Conservation (phyloP, 129 eudicot species). For the Saussurea involucrata region DNA sequence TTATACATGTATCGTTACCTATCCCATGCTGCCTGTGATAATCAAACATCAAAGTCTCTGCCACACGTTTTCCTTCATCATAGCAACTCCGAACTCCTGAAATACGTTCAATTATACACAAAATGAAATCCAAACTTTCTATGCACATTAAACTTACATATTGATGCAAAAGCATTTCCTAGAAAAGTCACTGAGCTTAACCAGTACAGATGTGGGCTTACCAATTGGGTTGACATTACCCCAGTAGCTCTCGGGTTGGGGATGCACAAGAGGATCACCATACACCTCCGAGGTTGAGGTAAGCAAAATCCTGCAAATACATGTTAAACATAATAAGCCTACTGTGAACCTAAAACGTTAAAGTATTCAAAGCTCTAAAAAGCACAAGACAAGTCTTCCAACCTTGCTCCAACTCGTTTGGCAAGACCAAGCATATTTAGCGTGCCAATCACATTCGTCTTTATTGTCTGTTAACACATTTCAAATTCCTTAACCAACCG, state of each 20-base stretch:
- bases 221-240: conserved; percentile 97
- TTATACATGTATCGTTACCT: conserved; percentile 28
- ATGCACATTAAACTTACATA: background rate
- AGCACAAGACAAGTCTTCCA: conserved; percentile 1
- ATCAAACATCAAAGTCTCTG: conserved; percentile 85
- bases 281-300: conserved; percentile 96
- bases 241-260: conserved; percentile 88
- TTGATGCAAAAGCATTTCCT: background rate
- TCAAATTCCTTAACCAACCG: background rate
- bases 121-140: background rate
- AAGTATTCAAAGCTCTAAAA: background rate
- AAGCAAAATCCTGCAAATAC: conserved; percentile 60
- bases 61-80: conserved; percentile 85
- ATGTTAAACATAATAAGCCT: background rate
- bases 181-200: background rate
- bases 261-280: conserved; percentile 93
- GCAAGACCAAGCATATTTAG: conserved; percentile 93
- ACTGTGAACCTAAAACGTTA: background rate
- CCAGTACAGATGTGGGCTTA: conserved; percentile 26
- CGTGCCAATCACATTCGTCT: conserved; percentile 90
- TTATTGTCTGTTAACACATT: conserved; percentile 65
- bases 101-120: background rate
- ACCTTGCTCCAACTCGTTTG: conserved; percentile 97
- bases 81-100: conserved; percentile 74
- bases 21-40: conserved; percentile 79